Conservation (phyloP, 768 basidiomycete species). For the Phanerochaete carnosa region DNA sequence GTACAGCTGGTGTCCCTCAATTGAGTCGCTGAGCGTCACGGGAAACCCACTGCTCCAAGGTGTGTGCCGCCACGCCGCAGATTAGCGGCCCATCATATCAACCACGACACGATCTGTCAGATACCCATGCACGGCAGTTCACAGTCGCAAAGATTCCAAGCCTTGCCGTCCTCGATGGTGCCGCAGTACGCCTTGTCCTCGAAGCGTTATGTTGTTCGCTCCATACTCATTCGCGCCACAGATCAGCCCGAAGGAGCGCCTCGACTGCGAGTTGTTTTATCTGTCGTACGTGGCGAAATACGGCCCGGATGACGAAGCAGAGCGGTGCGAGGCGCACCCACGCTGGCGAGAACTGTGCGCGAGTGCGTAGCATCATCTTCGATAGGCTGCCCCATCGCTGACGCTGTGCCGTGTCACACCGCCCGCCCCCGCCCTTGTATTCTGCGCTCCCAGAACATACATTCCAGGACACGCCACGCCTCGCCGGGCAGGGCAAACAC, state of each 20-base stretch:
- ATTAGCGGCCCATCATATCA: background rate
- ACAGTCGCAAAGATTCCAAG: slow-evolving; percentile 66
- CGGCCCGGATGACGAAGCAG: slow-evolving; percentile 40
- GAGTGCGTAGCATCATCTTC: slow-evolving; percentile 36
- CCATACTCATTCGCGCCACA: slow-evolving; percentile 24
- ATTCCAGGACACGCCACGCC: slow-evolving; percentile 36
- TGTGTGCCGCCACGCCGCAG: slow-evolving; percentile 17
- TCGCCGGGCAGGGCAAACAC: slow-evolving; percentile 33
- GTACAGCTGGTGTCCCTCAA: slow-evolving; percentile 61
- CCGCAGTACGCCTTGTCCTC: slow-evolving; percentile 42
- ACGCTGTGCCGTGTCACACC: background rate
- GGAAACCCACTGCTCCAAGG: slow-evolving; percentile 66
- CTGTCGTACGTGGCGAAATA: slow-evolving; percentile 59
- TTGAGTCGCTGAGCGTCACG: slow-evolving; percentile 56
- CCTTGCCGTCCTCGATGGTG: slow-evolving; percentile 60
- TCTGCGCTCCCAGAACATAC: slow-evolving; percentile 49
- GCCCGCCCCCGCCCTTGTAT: background rate
- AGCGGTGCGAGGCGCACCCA: slow-evolving; percentile 49
- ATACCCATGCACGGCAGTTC: slow-evolving; percentile 44
- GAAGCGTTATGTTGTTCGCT: background rate
- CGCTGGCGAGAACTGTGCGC: slow-evolving; percentile 61
- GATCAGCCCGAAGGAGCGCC: slow-evolving; percentile 68
- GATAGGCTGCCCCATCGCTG: background rate
- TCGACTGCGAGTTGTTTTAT: slow-evolving; percentile 84
- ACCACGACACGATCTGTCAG: background rate